Evolutionary conservation across 768 basidiomycete species (phyloP).

Genomic region (Sarcodon sp.): DNA sequence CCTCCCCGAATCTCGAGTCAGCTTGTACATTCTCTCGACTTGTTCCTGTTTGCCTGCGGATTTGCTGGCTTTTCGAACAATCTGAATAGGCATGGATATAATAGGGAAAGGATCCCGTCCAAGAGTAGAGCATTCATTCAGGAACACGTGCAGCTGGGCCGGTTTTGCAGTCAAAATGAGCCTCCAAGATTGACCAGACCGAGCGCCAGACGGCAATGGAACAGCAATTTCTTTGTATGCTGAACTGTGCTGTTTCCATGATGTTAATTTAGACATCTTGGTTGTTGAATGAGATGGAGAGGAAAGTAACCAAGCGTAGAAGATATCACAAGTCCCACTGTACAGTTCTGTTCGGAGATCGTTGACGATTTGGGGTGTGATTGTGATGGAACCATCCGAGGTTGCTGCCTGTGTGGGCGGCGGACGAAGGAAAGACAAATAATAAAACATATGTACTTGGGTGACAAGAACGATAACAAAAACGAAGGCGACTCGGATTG

Average conservation of each 20-base stretch:
- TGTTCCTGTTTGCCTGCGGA: conserved; percentile 47
- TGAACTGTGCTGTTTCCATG: conserved; percentile 41
- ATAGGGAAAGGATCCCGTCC: conserved; percentile 46
- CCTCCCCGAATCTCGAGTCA: conserved; percentile 5
- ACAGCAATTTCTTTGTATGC: conserved; percentile 71
- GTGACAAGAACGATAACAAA: too few relatives aligned
- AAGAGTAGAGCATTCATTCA: conserved; percentile 23
- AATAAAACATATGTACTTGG: conserved; percentile 56
- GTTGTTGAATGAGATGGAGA: conserved; percentile 9
- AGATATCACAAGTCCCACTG: conserved; percentile 43
- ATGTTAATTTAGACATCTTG: conserved; percentile 53
- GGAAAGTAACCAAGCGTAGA: conserved; percentile 43
- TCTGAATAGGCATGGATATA: conserved; percentile 51
- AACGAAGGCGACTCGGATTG: background rate
- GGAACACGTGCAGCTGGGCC: conserved; percentile 15
- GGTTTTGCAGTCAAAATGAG: conserved; percentile 41
- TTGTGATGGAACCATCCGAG: conserved; percentile 28
- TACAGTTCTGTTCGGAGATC: conserved; percentile 77
- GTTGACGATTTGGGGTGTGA: conserved; percentile 83
- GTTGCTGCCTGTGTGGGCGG: conserved; percentile 52
- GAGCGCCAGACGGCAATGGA: conserved; percentile 40
- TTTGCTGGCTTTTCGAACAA: conserved; percentile 16
- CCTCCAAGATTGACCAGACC: conserved; percentile 48
- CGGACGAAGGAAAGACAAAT: conserved; percentile 81
- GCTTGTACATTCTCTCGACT: conserved; percentile 42